These are phyloP conservation scores for Abortiporus biennis DNA, from an alignment of 1,284 basidiomycete species.

Conservation along the genomic window DNA sequence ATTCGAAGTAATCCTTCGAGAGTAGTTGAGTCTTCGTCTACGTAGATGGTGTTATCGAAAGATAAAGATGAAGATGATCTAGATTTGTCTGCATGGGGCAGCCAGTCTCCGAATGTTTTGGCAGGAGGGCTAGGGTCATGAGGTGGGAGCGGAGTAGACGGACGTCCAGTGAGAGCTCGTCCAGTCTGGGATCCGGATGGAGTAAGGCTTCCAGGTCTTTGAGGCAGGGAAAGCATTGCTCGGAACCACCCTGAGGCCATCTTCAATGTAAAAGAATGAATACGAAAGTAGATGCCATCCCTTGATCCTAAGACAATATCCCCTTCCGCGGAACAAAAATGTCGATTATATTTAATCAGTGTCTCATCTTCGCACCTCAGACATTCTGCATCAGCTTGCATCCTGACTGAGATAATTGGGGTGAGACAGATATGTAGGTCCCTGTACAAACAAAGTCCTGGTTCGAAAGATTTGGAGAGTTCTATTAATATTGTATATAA, in stretches of 20 bases:
- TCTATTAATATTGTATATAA: no score
- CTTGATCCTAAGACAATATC: constrained; percentile 43
- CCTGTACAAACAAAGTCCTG: no score
- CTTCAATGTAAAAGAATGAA: constrained; percentile 52
- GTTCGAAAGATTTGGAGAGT: no score
- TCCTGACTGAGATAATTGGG: no score
- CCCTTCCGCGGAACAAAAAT: constrained; percentile 40
- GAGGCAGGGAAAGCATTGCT: constrained; percentile 53
- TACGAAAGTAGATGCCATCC: constrained; percentile 43
- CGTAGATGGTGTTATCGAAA: constrained; percentile 34
- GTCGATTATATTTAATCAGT: constrained; percentile 31
- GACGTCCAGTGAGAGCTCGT: no score
- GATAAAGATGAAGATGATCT: neutral
- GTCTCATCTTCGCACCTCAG: no score
- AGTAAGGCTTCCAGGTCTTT: constrained; percentile 23
- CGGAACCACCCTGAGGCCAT: constrained; percentile 61
- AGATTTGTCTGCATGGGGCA: no score
- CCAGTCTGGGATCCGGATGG: neutral
- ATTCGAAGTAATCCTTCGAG: constrained; percentile 54
- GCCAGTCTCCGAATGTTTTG: no score
- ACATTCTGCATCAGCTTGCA: no score
- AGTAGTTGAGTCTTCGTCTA: constrained; percentile 48
- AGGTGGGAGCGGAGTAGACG: no score
- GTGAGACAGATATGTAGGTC: no score
- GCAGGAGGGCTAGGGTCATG: no score